A percentile compares a stretch with the other conserved stretches of the same genome.
phyloP scores from a whole-genome alignment of 2,329 filamentous ascomycete species.

The Fusarium sarcochroum region DNA sequence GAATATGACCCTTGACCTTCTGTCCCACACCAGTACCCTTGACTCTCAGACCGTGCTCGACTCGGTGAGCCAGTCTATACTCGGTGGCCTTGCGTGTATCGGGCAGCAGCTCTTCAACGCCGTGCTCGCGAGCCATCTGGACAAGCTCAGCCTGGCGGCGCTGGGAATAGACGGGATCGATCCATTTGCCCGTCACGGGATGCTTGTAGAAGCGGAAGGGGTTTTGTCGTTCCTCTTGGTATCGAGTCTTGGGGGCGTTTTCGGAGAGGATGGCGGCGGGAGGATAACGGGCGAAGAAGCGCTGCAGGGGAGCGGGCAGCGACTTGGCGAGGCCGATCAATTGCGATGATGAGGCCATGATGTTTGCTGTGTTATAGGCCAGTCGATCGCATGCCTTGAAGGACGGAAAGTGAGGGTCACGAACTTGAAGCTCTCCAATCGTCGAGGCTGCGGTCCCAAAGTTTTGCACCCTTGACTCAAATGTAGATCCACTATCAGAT shows the following conservation, averaged over 20 bases:
- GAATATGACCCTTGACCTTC: slow-evolving; percentile 93
- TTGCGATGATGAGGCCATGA: slow-evolving; percentile 56
- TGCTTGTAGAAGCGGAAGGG: slow-evolving; percentile 88
- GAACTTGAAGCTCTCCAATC: slow-evolving; percentile 26
- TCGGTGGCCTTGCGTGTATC: slow-evolving; percentile 82
- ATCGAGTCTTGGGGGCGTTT: slow-evolving; percentile 62
- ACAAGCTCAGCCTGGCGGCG: slow-evolving; percentile 91
- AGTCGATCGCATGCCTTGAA: slow-evolving; percentile 32
- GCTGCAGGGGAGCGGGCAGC: slow-evolving; percentile 82
- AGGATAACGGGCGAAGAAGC: slow-evolving; percentile 92
- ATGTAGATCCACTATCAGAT: slow-evolving; percentile 1
- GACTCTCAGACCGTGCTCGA: slow-evolving; percentile 85
- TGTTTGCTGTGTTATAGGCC: slow-evolving; percentile 37
- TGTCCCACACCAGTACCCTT: slow-evolving; percentile 95
- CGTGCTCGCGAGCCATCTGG: slow-evolving; percentile 83
- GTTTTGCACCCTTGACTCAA: slow-evolving; percentile 37
- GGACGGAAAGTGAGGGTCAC: slow-evolving; percentile 7
- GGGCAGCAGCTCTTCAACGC: slow-evolving; percentile 85
- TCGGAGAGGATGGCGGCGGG: slow-evolving; percentile 72
- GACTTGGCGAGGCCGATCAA: slow-evolving; percentile 74
- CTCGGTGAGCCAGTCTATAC: slow-evolving; percentile 76
- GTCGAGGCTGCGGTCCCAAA: slow-evolving; percentile 41
- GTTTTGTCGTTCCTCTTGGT: slow-evolving; percentile 74
- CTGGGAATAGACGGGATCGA: slow-evolving; percentile 85
- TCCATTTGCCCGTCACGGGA: slow-evolving; percentile 84